Evolutionary conservation across 1,284 basidiomycete genomes (phyloP).

Genomic region (Veloporphyrellus conicus): DNA sequence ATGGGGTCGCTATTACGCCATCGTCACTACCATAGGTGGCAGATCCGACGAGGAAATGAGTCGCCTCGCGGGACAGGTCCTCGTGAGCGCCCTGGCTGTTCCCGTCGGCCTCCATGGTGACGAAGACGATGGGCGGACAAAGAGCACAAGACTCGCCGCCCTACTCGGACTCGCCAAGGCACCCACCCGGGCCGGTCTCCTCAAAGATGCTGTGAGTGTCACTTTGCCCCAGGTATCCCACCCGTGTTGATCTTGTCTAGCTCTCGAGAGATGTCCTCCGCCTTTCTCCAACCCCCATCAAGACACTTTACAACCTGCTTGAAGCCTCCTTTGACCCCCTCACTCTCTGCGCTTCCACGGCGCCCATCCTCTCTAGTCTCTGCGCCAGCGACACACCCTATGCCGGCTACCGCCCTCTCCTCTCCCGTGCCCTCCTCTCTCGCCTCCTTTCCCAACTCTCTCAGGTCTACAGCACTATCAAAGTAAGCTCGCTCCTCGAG

Average conservation of each 20-base stretch:
- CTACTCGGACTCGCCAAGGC: conserved; percentile 83
- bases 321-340: conserved; percentile 96
- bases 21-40: conserved; percentile 63
- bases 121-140: conserved; percentile 72
- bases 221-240: background rate
- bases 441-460: conserved; percentile 92
- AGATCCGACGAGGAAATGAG: conserved; percentile 77
- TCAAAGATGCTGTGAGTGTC: conserved; percentile 76
- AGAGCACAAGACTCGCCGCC: conserved; percentile 76
- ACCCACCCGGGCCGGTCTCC: conserved; percentile 82
- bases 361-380: conserved; percentile 75
- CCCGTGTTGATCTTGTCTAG: conserved; percentile 32
- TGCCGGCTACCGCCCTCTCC: conserved; percentile 81
- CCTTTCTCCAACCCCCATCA: conserved; percentile 72
- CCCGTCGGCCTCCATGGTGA: conserved; percentile 75
- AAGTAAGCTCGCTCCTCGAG: conserved; percentile 69
- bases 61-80: conserved; percentile 85
- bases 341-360: conserved; percentile 78
- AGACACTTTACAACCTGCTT: conserved; percentile 84
- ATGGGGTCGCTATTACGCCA: conserved; percentile 82
- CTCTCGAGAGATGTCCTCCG: conserved; percentile 83
- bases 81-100: conserved; percentile 90
- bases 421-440: conserved; percentile 90
- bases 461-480: conserved; percentile 91
- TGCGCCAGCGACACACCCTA: conserved; percentile 45